Evolutionary conservation across 2,329 filamentous ascomycete species (phyloP).

Genomic region (Monosporascus sp.): DNA sequence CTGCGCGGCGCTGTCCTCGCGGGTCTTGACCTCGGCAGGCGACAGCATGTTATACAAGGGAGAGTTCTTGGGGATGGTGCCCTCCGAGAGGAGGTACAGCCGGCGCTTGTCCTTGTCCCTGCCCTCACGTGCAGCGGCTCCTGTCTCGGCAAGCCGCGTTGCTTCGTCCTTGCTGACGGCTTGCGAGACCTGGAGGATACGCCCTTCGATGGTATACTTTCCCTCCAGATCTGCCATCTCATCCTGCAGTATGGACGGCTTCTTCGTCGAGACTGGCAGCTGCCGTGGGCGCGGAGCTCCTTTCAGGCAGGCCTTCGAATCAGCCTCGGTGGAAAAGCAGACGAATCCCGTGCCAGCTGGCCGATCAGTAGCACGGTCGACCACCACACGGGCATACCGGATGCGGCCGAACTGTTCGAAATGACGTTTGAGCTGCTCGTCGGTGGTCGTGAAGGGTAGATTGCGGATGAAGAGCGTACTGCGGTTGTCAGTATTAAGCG

Average conservation of each 20-base stretch:
- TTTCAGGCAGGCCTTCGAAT: slow-evolving; percentile 72
- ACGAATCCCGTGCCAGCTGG: slow-evolving; percentile 93
- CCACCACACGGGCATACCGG: slow-evolving; percentile 85
- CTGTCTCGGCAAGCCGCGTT: slow-evolving; percentile 65
- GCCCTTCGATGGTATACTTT: slow-evolving; percentile 84
- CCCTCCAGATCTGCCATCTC: slow-evolving; percentile 76
- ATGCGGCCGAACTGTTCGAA: slow-evolving; percentile 86
- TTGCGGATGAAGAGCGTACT: slow-evolving; percentile 90
- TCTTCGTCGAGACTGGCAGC: slow-evolving; percentile 43
- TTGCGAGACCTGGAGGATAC: slow-evolving; percentile 75
- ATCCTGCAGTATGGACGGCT: slow-evolving; percentile 83
- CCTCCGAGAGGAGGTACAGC: slow-evolving; percentile 83
- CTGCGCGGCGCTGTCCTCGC: slow-evolving; percentile 81
- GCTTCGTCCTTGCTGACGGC: slow-evolving; percentile 85
- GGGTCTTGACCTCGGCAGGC: slow-evolving; percentile 76
- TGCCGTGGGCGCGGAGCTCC: slow-evolving; percentile 58
- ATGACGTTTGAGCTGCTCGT: slow-evolving; percentile 76
- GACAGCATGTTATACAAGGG: slow-evolving; percentile 72
- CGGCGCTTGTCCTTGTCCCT: slow-evolving; percentile 83
- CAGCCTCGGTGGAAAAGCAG: slow-evolving; percentile 75
- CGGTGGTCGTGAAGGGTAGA: slow-evolving; percentile 80
- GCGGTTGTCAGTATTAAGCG: slow-evolving; percentile 54
- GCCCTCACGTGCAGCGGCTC: slow-evolving; percentile 57
- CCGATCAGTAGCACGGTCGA: slow-evolving; percentile 78
- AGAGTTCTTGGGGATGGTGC: slow-evolving; percentile 72